Percentiles rank a stretch among this genome's conserved stretches.
Conservation (phyloP, 169 alveolate genomes). For the Plasmodium gonderi region DNA sequence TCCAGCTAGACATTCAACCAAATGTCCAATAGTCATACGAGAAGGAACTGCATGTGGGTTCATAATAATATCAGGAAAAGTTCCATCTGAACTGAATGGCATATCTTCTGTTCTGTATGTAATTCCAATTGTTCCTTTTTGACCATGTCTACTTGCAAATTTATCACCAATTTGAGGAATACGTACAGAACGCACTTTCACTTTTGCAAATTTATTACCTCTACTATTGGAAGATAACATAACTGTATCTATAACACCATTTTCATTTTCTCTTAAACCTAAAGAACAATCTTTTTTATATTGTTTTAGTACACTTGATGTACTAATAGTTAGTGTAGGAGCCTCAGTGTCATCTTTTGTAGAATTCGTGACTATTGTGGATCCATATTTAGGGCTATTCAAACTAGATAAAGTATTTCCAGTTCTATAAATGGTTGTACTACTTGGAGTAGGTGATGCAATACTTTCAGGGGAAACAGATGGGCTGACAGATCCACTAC, state of each 20-base stretch:
- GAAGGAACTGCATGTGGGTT: conserved; percentile 99
- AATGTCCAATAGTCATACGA: conserved; percentile 99
- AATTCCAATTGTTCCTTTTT: conserved; percentile 99
- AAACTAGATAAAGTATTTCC: conserved; percentile 9
- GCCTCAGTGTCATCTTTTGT: conserved; percentile 64
- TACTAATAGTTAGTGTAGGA: conserved; percentile 69
- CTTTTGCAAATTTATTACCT: conserved; percentile 97
- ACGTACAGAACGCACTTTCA: conserved; percentile 95
- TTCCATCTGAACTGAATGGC: conserved; percentile 98
- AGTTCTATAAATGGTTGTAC: conserved; percentile 23
- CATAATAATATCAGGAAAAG: conserved; percentile 98
- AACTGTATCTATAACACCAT: conserved; percentile 97
- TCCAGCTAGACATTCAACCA: conserved; percentile 98
- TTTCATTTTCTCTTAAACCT: conserved; percentile 94
- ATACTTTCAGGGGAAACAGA: conserved; percentile 2
- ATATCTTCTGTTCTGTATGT: conserved; percentile 98
- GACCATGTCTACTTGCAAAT: conserved; percentile 99
- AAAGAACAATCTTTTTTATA: conserved; percentile 93
- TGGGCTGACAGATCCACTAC: neutral
- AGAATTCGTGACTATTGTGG: conserved; percentile 37
- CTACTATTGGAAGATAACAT: conserved; percentile 95
- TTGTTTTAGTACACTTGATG: conserved; percentile 25
- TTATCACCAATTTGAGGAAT: conserved; percentile 99
- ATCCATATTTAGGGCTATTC: neutral
- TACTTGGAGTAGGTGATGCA: conserved; percentile 24